Evolutionary conservation across 1,139 yeast species (phyloP), one percentile per base, ranked within the genome.

Genomic region (Hyphopichia fennica): DNA sequence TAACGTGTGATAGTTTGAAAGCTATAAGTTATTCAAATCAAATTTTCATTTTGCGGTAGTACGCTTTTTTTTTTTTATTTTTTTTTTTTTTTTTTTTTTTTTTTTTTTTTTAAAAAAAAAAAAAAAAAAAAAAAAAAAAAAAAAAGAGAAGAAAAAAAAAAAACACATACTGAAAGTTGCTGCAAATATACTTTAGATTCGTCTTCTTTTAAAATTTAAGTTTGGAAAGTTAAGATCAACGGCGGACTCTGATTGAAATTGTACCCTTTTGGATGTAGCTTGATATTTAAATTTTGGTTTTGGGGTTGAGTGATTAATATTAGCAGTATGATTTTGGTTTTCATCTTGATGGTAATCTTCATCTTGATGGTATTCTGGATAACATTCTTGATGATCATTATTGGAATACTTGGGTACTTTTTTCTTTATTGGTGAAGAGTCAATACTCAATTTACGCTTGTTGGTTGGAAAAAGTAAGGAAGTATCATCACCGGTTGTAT

Each of bases 181-280:
- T 25, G 28, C 28, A n/a, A 11, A 33, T 33, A n/a, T n/a, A n/a
- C n/a, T n/a, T n/a, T 16, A 33, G 27, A 29, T 23, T 32, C 34
- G 41, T 15, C 36, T 22, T 16, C 33, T 40, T 19, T 39, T 42
- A 22, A 41, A 40, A 32, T 48, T 43, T 11, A 48, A 38, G 33
- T 48, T 45, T 3, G 53, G 53, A 30, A 49, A 48, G 4, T 45
- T 44, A 22, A 49, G 38, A 40, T 49, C 53, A 35, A 41, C 47
- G 20, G 40, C 41, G 13, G 50, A 45, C 34, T 35, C 43, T 2
- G 53, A 48, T 35, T 42, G 42, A 31, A 49, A 49, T 14, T 9
- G 31, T n/a, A 28, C 31, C 13, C 8, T 16, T 10, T n/a, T 28
- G 6, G 31, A 10, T n/a, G 31, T 5, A n/a, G 16, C 17, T n/a